Conservation (phyloP, 2,329 filamentous ascomycete genomes). For the Monosporascus sp. region DNA sequence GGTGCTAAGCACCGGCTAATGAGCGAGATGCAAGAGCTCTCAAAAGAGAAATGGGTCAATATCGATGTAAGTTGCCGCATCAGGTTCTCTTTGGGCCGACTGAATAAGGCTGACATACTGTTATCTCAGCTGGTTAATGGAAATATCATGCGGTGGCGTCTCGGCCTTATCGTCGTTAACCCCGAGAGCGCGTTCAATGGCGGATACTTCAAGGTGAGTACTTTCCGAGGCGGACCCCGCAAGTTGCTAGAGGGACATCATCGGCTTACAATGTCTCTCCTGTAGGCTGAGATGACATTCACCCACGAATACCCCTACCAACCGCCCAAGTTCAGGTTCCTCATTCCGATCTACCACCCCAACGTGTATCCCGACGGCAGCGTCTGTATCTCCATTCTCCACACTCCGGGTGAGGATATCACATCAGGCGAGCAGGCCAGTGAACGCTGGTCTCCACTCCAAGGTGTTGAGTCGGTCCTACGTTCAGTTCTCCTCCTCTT, state of each 20-base stretch:
- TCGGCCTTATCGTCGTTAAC: conserved; percentile 90
- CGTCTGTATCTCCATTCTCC: conserved; percentile 94
- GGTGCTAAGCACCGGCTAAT: conserved; percentile 76
- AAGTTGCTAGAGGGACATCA: neutral
- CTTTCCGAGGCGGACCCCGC: neutral
- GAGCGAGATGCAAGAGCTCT: conserved; percentile 77
- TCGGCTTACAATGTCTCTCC: neutral
- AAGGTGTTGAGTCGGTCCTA: conserved; percentile 90
- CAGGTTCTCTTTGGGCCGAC: neutral
- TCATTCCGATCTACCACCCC: conserved; percentile 75
- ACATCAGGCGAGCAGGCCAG: conserved; percentile 86
- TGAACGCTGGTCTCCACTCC: conserved; percentile 91
- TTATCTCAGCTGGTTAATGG: conserved; percentile 60
- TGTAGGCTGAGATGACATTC: conserved; percentile 77
- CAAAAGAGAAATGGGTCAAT: conserved; percentile 89
- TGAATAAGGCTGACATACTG: conserved; percentile 8
- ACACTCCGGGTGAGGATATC: conserved; percentile 84
- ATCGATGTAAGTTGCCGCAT: conserved; percentile 60
- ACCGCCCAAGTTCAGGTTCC: conserved; percentile 85
- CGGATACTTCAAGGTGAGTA: conserved; percentile 72
- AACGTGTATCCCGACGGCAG: conserved; percentile 90
- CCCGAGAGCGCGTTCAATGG: conserved; percentile 87
- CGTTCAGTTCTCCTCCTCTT: conserved; percentile 88
- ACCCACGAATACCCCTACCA: conserved; percentile 83
- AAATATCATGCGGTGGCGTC: conserved; percentile 82